These are phyloP conservation scores for Alternaria atra DNA, from an alignment of 2,329 filamentous ascomycete genomes.

Conservation along the genomic window DNA sequence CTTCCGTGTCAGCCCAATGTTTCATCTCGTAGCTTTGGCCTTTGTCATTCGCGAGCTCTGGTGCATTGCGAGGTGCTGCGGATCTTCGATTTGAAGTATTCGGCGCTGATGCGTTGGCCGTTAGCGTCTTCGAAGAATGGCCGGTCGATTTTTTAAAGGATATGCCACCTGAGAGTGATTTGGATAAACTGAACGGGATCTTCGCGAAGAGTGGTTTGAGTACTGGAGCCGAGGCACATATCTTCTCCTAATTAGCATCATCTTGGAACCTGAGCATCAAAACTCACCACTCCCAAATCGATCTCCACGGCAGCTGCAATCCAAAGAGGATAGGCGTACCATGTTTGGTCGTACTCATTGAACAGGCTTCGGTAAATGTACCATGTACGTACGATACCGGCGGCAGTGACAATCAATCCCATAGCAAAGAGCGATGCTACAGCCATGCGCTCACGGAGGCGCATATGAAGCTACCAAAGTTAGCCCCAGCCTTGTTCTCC, in stretches of 20 bases:
- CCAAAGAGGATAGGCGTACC: slow-evolving; percentile 58
- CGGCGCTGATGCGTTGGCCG: slow-evolving; percentile 12
- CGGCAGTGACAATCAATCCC: slow-evolving; percentile 55
- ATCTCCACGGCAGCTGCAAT: slow-evolving; percentile 59
- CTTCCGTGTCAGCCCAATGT: slow-evolving; percentile 29
- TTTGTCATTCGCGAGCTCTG: slow-evolving; percentile 22
- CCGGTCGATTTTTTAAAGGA: slow-evolving; percentile 17
- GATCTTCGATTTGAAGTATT: slow-evolving; percentile 24
- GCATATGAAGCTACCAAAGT: slow-evolving; percentile 50
- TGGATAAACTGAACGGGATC: slow-evolving; percentile 35
- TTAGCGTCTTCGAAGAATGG: slow-evolving; percentile 13
- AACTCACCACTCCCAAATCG: slow-evolving; percentile 56
- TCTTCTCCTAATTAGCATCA: slow-evolving; percentile 19
- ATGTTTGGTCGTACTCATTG: slow-evolving; percentile 55
- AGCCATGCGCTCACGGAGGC: slow-evolving; percentile 51
- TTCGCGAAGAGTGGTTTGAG: slow-evolving; percentile 41
- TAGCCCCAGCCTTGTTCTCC: neutral
- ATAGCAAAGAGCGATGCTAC: slow-evolving; percentile 53
- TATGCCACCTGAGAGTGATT: slow-evolving; percentile 24
- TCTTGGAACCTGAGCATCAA: neutral
- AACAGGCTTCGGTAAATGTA: slow-evolving; percentile 56
- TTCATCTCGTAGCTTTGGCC: slow-evolving; percentile 35
- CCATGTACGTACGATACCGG: slow-evolving; percentile 56
- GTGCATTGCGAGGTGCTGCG: slow-evolving; percentile 19
- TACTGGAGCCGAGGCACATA: slow-evolving; percentile 45